Conservation (phyloP, 805 yeast species). For the Pichia thaimueangensis region DNA sequence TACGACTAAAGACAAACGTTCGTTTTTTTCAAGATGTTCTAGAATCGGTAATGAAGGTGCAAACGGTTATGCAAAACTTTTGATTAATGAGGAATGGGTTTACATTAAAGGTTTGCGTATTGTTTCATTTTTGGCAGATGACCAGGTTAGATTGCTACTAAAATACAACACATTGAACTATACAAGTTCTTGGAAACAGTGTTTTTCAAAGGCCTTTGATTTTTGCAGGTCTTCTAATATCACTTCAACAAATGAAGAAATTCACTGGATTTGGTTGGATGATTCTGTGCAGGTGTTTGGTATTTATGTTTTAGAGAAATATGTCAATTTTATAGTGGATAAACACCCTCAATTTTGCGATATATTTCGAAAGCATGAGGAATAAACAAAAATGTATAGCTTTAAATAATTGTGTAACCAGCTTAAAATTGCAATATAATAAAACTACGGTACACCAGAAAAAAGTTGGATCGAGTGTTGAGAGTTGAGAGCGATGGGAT, state of each 20-base stretch:
- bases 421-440: constrained; percentile 5
- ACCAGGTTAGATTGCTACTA: background rate
- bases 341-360: background rate
- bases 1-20: background rate
- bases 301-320: background rate
- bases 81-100: background rate
- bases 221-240: background rate
- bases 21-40: background rate
- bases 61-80: background rate
- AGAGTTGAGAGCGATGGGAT: too few relatives aligned
- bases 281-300: background rate
- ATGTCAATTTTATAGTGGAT: background rate
- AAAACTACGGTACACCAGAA: too few relatives aligned
- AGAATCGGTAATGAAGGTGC: background rate
- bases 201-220: background rate
- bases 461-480: too few relatives aligned
- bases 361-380: background rate
- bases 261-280: background rate
- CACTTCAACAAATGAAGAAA: background rate
- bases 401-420: background rate
- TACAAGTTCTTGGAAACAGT: background rate
- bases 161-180: background rate
- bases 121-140: background rate
- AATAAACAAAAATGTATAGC: too few relatives aligned
- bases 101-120: background rate